Base-by-base conservation (phyloP, 1,284 basidiomycete species). In the Mycena sp. region DNA sequence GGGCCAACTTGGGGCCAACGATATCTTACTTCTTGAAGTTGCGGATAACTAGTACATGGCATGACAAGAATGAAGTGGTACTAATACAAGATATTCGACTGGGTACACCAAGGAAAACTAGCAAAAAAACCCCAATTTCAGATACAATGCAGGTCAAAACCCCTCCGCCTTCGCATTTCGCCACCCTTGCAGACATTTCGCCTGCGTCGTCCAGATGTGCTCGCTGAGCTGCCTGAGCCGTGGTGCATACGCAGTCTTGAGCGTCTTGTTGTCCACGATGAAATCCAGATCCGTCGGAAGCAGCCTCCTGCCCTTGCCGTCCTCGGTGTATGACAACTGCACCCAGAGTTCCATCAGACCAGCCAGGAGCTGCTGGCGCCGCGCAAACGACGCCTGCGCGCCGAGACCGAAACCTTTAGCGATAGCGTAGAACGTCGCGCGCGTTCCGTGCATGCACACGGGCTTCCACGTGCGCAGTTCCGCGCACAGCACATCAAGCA, bases 381-480 rank as follows among this genome's bases (percentile, higher is more conserved):
- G n/a, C 19, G 30, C 17, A 6, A 11, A 16, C 5, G 35, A 21
- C 26, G 41, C 55, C 45, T 58, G 55, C 14, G n/a, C 19, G 19
- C 69, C 63, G 14, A 64, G 32, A 2, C 71, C 71, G 28, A 75
- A 64, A 19, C 66, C 69, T 23, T 67, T 70, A 14, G 71, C 76
- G 21, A 76, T 58, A 19, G 69, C 68, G 58, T 77, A 77, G 59
- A 77, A 76, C 10, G 72, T 73, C 1, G 64, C 64, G 19, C 70
- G 67, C 17, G 63, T 75, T 3, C 69, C 67, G 53, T 76, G 75
- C 63, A 76, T 71, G 30, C 64, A 65, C 6, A 62, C 46, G 1
- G 79, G 78, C 50, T 80, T 79, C 67, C 72, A 74, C 3, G 75
- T 69, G 29, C 65, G 45, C 9, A 78, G 61, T 1, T 65, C 57